Base-by-base conservation (phyloP, 2,329 filamentous ascomycete species). In the Allantophomopsis cytisporea region DNA sequence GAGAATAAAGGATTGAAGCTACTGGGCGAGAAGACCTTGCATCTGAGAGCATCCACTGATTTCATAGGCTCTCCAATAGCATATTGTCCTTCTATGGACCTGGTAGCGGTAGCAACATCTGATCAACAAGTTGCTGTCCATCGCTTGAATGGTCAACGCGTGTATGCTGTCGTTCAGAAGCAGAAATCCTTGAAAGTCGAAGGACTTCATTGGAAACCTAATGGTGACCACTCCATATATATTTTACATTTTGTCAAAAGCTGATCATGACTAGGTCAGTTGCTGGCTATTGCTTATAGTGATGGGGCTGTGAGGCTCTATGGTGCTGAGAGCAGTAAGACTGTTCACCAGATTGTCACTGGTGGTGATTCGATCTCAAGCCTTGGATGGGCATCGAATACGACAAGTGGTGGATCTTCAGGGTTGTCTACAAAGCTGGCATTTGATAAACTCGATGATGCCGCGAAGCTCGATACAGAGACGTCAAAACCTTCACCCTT, bases 61-160 rank as follows among this genome's bases (percentile, higher is more conserved):
- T 70, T 81, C 38, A 66, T 89, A 28, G 23, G 23, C 7, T 8
- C 23, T 28, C 11, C 23, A 28, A 12, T 28, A 28, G 70, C 78
- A 18, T 85, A 83, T 59, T 94, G 86, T 58, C 85, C 88, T 13
- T 81, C 79, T 7, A 83, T 94, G 64, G 85, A 95, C 60, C 68
- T 96, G 35, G 69, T 82, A n/a, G 79, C 80, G 5, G 68, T 87
- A 11, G 82, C 83, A 11, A 73, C 70, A n/a, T 67, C 70, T 13
- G 73, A 77, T 43, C 76, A 76, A 37, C 76, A 77, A 37, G 64
- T 95, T 14, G 70, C 81, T 47, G 76, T 94, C 34, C 88, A 82
- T 59, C 73, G 89, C 37, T 71, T 88, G 13, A 84, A 82, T 44
- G 81, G 80, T 1, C 85, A 95, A 50, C 59, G 66, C 37, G 76